phyloP scores from a whole-genome alignment of 768 basidiomycete genomes.

The Mycena venus region DNA sequence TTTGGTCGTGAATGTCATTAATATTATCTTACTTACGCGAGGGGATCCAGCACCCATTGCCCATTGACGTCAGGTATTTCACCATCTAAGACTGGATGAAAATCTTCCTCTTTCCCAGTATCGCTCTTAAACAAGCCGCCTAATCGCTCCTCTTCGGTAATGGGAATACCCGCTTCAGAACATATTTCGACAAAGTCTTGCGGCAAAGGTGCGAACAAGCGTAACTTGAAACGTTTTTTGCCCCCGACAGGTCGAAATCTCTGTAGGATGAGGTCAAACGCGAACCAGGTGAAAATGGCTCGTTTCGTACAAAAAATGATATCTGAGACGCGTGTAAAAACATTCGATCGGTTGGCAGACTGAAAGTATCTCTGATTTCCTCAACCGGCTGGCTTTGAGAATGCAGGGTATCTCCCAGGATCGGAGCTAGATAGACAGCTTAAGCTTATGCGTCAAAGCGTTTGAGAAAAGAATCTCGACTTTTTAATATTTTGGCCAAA shows the following conservation, averaged over 20 bases:
- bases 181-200: constrained; percentile 68
- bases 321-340: constrained; percentile 74
- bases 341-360: constrained; percentile 60
- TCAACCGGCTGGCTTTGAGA: constrained; percentile 51
- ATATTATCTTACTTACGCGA: constrained; percentile 15
- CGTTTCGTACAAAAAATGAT: constrained; percentile 63
- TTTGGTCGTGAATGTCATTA: constrained; percentile 4
- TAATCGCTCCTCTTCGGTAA: constrained; percentile 50
- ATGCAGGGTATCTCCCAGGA: constrained; percentile 73
- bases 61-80: constrained; percentile 55
- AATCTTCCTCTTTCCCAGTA: constrained; percentile 49
- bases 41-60: constrained; percentile 49
- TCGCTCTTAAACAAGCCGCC: constrained; percentile 57
- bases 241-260: constrained; percentile 60
- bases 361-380: constrained; percentile 39
- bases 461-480: constrained; percentile 47
- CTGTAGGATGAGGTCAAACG: constrained; percentile 47
- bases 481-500: constrained; percentile 62
- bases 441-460: too few relatives aligned
- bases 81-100: constrained; percentile 47
- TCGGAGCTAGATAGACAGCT: too few relatives aligned
- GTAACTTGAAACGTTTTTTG: constrained; percentile 64
- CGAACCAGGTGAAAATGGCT: background rate
- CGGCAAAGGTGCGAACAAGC: constrained; percentile 71
- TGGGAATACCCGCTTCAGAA: constrained; percentile 55